phyloP scores from a whole-genome alignment of 176 grass and related monocot species.

The Bonia amplexicaulis region DNA sequence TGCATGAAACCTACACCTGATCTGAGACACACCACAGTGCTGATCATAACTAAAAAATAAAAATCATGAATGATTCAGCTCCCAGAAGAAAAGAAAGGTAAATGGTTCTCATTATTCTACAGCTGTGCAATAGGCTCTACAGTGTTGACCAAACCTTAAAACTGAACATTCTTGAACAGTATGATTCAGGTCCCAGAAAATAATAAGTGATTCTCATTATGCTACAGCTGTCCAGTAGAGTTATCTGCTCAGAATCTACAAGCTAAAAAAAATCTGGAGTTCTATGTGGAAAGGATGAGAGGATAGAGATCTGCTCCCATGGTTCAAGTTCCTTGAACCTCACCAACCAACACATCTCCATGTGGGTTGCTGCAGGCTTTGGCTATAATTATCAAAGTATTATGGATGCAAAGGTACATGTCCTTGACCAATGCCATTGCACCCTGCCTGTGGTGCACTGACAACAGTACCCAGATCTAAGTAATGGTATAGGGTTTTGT shows the following conservation, averaged over 20 bases:
- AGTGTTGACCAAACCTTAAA: neutral
- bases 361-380: neutral
- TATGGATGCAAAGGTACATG: neutral
- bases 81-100: neutral
- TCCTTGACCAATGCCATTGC: conserved; percentile 5
- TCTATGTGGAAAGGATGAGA: neutral
- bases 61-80: neutral
- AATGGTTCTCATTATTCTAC: neutral
- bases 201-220: neutral
- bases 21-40: neutral
- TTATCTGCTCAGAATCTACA: neutral
- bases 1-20: neutral
- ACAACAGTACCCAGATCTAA: neutral
- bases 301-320: neutral
- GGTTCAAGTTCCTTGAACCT: conserved; percentile 17
- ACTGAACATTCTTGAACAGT: neutral
- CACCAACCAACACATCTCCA: conserved; percentile 19
- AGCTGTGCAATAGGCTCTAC: neutral
- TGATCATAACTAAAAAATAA: neutral
- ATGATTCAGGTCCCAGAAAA: neutral
- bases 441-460: neutral
- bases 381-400: neutral
- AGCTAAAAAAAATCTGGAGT: neutral
- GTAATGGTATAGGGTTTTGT: conserved; percentile 2
- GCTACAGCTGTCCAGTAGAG: neutral